A percentile compares a stretch with the other conserved stretches of the same genome.
Evolutionary conservation across 306 rosid genomes (phyloP).

Genomic region (Medicago ruthenica): DNA sequence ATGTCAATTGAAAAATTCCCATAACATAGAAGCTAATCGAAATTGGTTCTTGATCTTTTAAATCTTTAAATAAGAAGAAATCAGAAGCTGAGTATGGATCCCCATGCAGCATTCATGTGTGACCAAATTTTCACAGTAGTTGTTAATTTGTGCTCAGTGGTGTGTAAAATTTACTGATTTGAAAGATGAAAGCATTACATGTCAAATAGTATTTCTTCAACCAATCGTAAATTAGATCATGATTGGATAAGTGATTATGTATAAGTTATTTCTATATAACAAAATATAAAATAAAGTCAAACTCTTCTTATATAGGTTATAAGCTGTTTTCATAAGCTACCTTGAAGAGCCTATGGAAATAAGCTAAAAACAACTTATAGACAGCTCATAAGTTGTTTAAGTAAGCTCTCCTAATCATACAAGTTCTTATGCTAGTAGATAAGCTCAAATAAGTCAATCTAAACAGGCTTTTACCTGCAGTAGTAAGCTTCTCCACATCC

Average conservation of each 20-base stretch:
- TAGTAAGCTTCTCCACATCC: constrained; percentile 83
- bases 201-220: constrained; percentile 10
- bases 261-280: not conserved
- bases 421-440: not conserved
- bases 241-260: not conserved
- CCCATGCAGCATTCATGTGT: constrained; percentile 16
- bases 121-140: constrained; percentile 7
- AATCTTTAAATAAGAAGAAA: constrained; percentile 19
- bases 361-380: not conserved
- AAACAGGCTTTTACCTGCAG: constrained; percentile 66
- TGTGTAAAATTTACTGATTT: not conserved
- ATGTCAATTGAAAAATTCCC: not conserved
- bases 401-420: too few relatives aligned
- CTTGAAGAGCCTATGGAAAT: not conserved
- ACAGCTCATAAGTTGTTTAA: not conserved
- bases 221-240: constrained; percentile 3
- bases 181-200: constrained; percentile 20
- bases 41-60: not conserved
- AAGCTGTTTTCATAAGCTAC: not conserved
- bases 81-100: constrained; percentile 3
- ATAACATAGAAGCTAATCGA: not conserved
- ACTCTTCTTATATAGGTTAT: not conserved
- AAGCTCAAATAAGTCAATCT: not conserved
- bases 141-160: constrained; percentile 7
- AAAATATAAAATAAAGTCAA: not conserved